Base-by-base conservation (phyloP, 2,329 filamentous ascomycete species). In the Penicillium sp. region DNA sequence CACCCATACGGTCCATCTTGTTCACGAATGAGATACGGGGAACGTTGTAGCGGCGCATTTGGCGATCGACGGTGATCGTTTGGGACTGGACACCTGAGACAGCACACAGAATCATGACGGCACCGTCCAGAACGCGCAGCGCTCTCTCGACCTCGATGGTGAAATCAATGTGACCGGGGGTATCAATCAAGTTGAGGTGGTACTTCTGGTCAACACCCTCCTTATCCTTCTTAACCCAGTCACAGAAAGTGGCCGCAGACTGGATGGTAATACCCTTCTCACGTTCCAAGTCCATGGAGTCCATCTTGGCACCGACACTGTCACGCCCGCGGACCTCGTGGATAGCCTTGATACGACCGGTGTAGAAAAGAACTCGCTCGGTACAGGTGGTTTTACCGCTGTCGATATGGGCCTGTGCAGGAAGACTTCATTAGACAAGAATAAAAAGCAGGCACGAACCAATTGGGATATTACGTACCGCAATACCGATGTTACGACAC, bases 241-340 rank as follows among this genome's bases (percentile, higher is more conserved):
- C 93, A 77, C 91, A 96, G 76, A 96, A 99, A 0, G 94, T 99
- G 25, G 94, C 94, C 12, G 94, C 94, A 67, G 93, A 97, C 77
- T 99, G 93, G 71, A 99, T 99, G 57, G 94, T 99, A 75, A 99
- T 99, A 70, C 94, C 94, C 81, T 97, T 96, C 77, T 97, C 94
- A 77, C 94, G 85, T 80, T 99, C 94, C 67, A 99, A 82, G 69
- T 99, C 94, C 94, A 99, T 99, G 27, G 93, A 97, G 81, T 99
- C 94, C 94, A 99, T 99, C 82, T 99, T 99, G 60, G 94, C 94
- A 64, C 94, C 94, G 41, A 97, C 92, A 37, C 90, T 86, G 83
- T 99, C 94, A 73, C 93, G 93, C 51, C 74, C 74, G 71, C 94
- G 86, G 43, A 99, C 94, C 79, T 99, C 94, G 81, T 99, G 94